Conservation (phyloP, 805 yeast genomes). For the Ogataea trehaloabstinens region DNA sequence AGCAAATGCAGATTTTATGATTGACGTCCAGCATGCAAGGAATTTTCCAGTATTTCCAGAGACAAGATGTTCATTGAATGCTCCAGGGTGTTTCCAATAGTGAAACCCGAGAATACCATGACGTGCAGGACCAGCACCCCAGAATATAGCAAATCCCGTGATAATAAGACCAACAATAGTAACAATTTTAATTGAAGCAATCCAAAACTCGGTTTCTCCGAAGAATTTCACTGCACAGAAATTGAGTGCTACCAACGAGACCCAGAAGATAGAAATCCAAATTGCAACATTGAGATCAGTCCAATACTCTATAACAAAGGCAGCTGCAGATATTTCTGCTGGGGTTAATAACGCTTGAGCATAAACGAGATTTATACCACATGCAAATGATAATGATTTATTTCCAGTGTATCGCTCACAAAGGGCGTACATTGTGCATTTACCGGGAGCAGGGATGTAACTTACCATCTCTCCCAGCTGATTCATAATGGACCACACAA, state of each 20-base stretch:
- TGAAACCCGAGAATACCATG: constrained; percentile 63
- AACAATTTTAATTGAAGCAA: constrained; percentile 62
- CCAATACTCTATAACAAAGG: constrained; percentile 61
- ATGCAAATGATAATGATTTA: constrained; percentile 28
- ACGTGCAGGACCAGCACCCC: constrained; percentile 58
- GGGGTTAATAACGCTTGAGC: constrained; percentile 35
- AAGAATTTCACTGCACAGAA: constrained; percentile 39
- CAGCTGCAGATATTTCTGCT: constrained; percentile 59
- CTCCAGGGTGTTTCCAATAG: constrained; percentile 52
- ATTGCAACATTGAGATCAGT: constrained; percentile 53
- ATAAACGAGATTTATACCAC: constrained; percentile 37
- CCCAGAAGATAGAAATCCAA: constrained; percentile 55
- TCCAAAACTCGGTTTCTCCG: constrained; percentile 61
- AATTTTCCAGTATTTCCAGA: constrained; percentile 59
- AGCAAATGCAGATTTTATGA: constrained; percentile 65
- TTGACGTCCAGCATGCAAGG: constrained; percentile 59
- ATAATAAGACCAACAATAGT: constrained; percentile 61
- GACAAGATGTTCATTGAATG: constrained; percentile 48
- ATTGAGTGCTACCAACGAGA: constrained; percentile 44
- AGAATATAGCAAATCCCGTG: constrained; percentile 51
- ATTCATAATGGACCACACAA: constrained; percentile 64
- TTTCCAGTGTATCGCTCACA: constrained; percentile 30
- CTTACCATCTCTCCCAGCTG: constrained; percentile 67
- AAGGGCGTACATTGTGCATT: constrained; percentile 29
- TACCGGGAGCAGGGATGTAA: constrained; percentile 58